phyloP scores from a whole-genome alignment of 78 protist genomes.

The Monosiga brevicollis region DNA sequence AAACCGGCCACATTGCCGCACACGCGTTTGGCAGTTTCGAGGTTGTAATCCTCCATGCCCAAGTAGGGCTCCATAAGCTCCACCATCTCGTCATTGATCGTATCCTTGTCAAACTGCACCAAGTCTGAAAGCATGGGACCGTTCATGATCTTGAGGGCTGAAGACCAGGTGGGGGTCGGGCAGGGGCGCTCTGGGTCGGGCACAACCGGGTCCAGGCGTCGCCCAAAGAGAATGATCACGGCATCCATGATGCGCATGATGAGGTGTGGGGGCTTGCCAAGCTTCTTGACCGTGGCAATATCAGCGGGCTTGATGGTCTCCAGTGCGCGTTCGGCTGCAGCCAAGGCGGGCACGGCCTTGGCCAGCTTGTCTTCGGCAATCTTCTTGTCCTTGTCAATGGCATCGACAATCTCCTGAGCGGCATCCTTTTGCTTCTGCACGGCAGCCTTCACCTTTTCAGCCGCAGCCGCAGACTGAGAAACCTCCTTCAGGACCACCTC shows the following conservation, averaged over 20 bases:
- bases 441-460: conserved; percentile 53
- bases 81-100: conserved; percentile 72
- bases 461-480: conserved; percentile 38
- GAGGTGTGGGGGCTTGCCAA: conserved; percentile 63
- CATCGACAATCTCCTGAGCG: conserved; percentile 23
- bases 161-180: conserved; percentile 50
- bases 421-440: conserved; percentile 39
- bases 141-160: conserved; percentile 40
- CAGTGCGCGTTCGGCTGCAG: conserved; percentile 63
- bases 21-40: conserved; percentile 48
- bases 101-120: conserved; percentile 41
- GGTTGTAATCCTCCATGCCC: conserved; percentile 46
- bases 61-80: conserved; percentile 76
- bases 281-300: conserved; percentile 42
- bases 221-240: conserved; percentile 53
- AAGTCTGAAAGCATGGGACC: conserved; percentile 15
- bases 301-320: conserved; percentile 55
- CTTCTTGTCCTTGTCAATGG: conserved; percentile 48
- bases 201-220: not conserved
- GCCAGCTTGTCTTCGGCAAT: conserved; percentile 65
- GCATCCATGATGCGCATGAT: conserved; percentile 72
- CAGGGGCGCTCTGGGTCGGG: conserved; percentile 26
- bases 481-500: conserved; percentile 52
- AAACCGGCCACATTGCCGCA: conserved; percentile 65
- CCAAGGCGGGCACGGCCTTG: conserved; percentile 59